phyloP scores from a whole-genome alignment of 495 filamentous ascomycete species.

The Bathelium albidoporum region DNA sequence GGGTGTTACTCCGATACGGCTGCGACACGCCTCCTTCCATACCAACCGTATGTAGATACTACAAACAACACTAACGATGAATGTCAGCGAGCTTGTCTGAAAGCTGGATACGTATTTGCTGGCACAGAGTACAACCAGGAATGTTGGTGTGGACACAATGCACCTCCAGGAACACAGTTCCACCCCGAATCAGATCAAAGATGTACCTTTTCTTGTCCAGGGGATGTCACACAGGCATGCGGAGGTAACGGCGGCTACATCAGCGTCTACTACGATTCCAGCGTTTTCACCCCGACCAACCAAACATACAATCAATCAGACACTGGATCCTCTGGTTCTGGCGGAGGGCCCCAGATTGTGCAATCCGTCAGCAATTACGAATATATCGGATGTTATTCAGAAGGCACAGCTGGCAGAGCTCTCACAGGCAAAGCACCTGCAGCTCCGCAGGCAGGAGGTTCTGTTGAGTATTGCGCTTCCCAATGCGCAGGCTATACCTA shows the following conservation, averaged over 20 bases:
- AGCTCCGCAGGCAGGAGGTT: slow-evolving; percentile 11
- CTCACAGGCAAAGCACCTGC: slow-evolving; percentile 15
- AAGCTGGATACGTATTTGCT: slow-evolving; percentile 34
- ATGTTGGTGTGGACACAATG: slow-evolving; percentile 35
- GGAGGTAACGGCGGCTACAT: slow-evolving; percentile 35
- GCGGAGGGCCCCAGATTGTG: slow-evolving; percentile 15
- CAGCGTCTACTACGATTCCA: slow-evolving; percentile 34
- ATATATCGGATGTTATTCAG: slow-evolving; percentile 31
- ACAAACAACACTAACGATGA: slow-evolving; percentile 9
- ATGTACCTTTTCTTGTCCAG: slow-evolving; percentile 30
- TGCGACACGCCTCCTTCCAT: neutral
- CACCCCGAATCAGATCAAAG: slow-evolving; percentile 21
- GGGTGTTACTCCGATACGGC: slow-evolving; percentile 25
- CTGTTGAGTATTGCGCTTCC: slow-evolving; percentile 24
- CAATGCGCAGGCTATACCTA: slow-evolving; percentile 27
- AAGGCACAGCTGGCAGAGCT: slow-evolving; percentile 25
- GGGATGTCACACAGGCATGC: slow-evolving; percentile 31
- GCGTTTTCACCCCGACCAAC: slow-evolving; percentile 17
- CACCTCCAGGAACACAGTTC: slow-evolving; percentile 20
- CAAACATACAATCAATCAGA: slow-evolving; percentile 5
- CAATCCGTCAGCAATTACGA: slow-evolving; percentile 20
- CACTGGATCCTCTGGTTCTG: neutral
- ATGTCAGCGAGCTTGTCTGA: slow-evolving; percentile 17
- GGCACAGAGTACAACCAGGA: slow-evolving; percentile 42
- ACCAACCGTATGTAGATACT: slow-evolving; percentile 1